phyloP scores from a whole-genome alignment of 1,284 basidiomycete genomes.

The Ceraceosorus bombacis region DNA sequence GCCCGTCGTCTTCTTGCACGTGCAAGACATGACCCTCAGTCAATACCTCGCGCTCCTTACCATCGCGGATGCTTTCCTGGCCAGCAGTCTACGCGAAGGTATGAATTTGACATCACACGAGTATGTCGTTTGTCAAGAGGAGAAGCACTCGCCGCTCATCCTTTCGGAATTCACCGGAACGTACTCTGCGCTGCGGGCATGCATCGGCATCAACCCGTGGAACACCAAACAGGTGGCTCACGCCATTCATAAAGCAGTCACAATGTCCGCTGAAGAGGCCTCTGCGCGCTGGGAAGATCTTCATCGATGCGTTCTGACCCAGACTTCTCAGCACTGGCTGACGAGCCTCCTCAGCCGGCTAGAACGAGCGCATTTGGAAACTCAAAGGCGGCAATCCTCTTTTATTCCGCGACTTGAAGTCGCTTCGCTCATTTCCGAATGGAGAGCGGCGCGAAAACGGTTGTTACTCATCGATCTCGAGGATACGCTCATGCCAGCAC shows the following conservation, averaged over 20 bases:
- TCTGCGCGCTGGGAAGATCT: slow-evolving; percentile 72
- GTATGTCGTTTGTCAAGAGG: slow-evolving; percentile 61
- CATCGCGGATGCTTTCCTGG: slow-evolving; percentile 77
- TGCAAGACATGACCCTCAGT: slow-evolving; percentile 73
- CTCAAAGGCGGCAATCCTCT: slow-evolving; percentile 35
- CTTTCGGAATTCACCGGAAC: slow-evolving; percentile 71
- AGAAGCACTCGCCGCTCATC: slow-evolving; percentile 63
- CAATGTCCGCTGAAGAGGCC: slow-evolving; percentile 68
- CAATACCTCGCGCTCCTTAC: slow-evolving; percentile 76
- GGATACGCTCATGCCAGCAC: slow-evolving; percentile 59
- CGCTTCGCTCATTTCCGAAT: slow-evolving; percentile 45
- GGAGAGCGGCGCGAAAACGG: slow-evolving; percentile 55
- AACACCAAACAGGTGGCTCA: slow-evolving; percentile 53
- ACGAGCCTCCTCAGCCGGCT: slow-evolving; percentile 60
- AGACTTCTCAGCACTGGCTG: slow-evolving; percentile 76
- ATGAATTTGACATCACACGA: slow-evolving; percentile 79
- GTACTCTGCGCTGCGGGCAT: slow-evolving; percentile 75
- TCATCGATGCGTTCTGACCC: slow-evolving; percentile 75
- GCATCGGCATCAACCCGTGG: slow-evolving; percentile 69
- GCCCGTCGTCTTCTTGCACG: slow-evolving; percentile 78
- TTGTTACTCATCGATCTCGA: slow-evolving; percentile 72
- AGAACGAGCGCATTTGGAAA: slow-evolving; percentile 41
- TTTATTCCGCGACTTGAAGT: slow-evolving; percentile 44
- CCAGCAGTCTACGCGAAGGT: slow-evolving; percentile 73
- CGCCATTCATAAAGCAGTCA: slow-evolving; percentile 67